Conservation (phyloP, 108 stramenopile genomes). For the Nitzschia putrida region DNA sequence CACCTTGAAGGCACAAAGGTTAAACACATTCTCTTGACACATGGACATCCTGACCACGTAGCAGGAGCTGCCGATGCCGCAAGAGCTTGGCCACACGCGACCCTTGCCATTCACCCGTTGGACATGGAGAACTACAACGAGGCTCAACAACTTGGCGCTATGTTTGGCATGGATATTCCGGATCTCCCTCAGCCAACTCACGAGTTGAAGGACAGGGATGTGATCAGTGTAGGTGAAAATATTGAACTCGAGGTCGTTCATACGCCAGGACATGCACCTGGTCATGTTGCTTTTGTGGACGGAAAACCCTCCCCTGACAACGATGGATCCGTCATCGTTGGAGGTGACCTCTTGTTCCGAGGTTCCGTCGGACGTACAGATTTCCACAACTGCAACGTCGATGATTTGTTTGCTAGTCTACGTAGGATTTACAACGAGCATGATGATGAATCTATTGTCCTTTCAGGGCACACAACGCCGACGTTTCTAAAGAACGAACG, state of each 20-base stretch:
- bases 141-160: constrained; percentile 10
- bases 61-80: constrained; percentile 18
- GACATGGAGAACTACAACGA: constrained; percentile 29
- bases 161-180: constrained; percentile 34
- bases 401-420: constrained; percentile 35
- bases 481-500: constrained; percentile 31
- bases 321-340: constrained; percentile 27
- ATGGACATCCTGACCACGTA: constrained; percentile 41
- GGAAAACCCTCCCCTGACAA: constrained; percentile 4
- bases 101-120: constrained; percentile 30
- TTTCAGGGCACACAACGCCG: constrained; percentile 43
- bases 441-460: constrained; percentile 37
- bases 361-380: constrained; percentile 50
- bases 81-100: constrained; percentile 31
- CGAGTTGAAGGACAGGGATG: constrained; percentile 22
- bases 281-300: constrained; percentile 40
- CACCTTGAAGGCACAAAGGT: constrained; percentile 15
- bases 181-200: constrained; percentile 33
- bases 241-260: constrained; percentile 34
- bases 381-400: constrained; percentile 35
- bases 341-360: constrained; percentile 42
- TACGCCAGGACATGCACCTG: constrained; percentile 45
- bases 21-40: constrained; percentile 32
- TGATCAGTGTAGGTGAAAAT: constrained; percentile 25
- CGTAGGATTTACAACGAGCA: constrained; percentile 26